Base-by-base conservation (phyloP, 768 basidiomycete genomes). In the Ramaria rubella region DNA sequence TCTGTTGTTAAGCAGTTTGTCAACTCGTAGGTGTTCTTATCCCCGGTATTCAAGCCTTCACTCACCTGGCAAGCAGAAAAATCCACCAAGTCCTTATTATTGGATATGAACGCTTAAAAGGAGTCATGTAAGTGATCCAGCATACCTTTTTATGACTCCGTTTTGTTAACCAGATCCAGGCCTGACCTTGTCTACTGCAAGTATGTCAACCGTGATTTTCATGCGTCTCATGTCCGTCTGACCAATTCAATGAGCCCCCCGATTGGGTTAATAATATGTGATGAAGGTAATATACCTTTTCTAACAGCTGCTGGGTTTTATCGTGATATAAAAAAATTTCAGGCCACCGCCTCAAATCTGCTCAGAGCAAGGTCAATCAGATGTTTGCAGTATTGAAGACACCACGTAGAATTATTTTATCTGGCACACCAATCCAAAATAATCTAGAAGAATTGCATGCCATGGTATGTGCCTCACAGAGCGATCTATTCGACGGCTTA, bases 371-470 rank as follows among this genome's bases (percentile, higher is more conserved):
- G 72, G 95, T 93, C 0, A 86, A 86, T 1, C 78, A 80, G 48
- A 89, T 94, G 80, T 90, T 99, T 64, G 83, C 86, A 51, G 77
- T 80, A 4, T 73, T 99, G 27, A 77, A 78, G 48, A 92, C 91
- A 2, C 79, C 77, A 11, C 77, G 90, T 23, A 74, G 95, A 34
- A 78, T 97, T 59, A 94, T 99, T 34, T 75, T 99, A 3, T 94
- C 94, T 0, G 96, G 96, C 30, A 99, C 96, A 1, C 96, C 96
- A 0, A 90, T 99, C 40, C 96, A 98, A 68, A 99, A 99, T 69
- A 92, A 97, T 68, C 72, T 99, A 27, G 76, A 87, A 60, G 96
- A 99, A 69, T 95, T 95, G 65, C 95, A 96, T 70, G 81, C 93
- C 4, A 98, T 98, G 95, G 94, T 93, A 61, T 60, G 79, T 64